phyloP scores from a whole-genome alignment of 352 stramenopile species.

The Globisporangium alternatum region DNA sequence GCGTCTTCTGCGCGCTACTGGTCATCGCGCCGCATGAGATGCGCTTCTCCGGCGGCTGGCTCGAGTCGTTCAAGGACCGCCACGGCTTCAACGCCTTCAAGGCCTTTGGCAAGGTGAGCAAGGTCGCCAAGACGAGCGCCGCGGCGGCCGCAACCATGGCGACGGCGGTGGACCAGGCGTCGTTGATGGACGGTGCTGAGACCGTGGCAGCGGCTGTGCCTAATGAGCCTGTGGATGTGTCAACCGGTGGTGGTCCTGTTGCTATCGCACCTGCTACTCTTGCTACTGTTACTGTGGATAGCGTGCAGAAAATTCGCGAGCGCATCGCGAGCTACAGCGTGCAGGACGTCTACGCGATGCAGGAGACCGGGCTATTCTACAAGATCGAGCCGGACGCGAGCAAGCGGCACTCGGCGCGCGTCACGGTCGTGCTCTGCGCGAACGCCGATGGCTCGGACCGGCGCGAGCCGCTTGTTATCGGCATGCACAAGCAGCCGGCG shows the following conservation, averaged over 20 bases:
- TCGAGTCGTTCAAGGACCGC: constrained; percentile 10
- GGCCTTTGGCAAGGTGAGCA: background rate
- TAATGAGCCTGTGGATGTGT: background rate
- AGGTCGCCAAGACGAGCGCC: background rate
- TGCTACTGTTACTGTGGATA: background rate
- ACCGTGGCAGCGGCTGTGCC: background rate
- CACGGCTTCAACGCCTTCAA: constrained; percentile 8
- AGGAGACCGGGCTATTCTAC: constrained; percentile 18
- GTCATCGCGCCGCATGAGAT: background rate
- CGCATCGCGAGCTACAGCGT: constrained; percentile 4
- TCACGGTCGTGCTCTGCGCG: constrained; percentile 16
- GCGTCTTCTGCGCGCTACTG: background rate
- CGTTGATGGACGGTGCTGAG: background rate
- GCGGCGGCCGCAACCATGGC: background rate
- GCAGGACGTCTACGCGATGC: constrained; percentile 19
- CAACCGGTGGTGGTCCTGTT: background rate
- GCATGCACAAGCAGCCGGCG: constrained; percentile 6
- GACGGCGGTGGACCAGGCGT: background rate
- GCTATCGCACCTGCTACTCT: background rate
- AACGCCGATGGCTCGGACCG: constrained; percentile 18
- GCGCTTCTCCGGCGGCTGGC: constrained; percentile 7
- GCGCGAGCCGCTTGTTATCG: constrained; percentile 18
- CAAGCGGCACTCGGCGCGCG: background rate
- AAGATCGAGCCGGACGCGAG: constrained; percentile 13
- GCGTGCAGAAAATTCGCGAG: background rate